These are phyloP conservation scores for Crucihimalaya himalaica DNA, from an alignment of 345 rosid genomes.

Conservation along the genomic window DNA sequence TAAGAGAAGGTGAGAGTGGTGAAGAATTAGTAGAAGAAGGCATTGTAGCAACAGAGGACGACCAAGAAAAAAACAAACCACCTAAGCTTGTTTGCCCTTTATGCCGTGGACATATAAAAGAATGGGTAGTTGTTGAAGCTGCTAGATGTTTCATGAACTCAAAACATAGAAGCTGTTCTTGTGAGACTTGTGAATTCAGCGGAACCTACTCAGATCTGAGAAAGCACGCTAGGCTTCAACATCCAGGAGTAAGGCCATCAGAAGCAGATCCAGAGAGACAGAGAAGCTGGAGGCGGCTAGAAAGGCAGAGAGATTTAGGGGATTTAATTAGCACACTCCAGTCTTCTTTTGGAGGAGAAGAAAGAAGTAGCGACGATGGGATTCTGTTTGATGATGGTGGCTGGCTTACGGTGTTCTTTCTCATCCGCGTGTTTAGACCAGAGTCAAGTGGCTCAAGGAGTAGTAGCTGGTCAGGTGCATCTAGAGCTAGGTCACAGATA, in stretches of 20 bases:
- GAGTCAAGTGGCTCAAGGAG: constrained; percentile 58
- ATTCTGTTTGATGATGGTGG: constrained; percentile 65
- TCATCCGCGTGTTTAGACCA: constrained; percentile 79
- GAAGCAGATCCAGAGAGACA: constrained; percentile 91
- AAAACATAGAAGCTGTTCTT: constrained; percentile 82
- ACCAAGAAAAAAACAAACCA: constrained; percentile 43
- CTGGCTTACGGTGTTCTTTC: constrained; percentile 85
- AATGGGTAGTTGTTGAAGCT: constrained; percentile 69
- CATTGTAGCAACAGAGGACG: constrained; percentile 42
- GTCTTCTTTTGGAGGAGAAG: constrained; percentile 88
- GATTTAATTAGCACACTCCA: constrained; percentile 91
- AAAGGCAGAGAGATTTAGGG: constrained; percentile 94
- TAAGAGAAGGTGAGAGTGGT: constrained; percentile 8
- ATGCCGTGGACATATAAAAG: constrained; percentile 84
- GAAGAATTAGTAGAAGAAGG: constrained; percentile 7
- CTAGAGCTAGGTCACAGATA: constrained; percentile 70
- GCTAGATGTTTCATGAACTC: constrained; percentile 87
- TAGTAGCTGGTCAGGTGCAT: constrained; percentile 73
- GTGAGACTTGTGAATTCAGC: constrained; percentile 72
- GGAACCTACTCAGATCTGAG: constrained; percentile 85
- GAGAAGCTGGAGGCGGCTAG: constrained; percentile 92
- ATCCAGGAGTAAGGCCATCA: constrained; percentile 84
- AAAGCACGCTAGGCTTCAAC: constrained; percentile 86
- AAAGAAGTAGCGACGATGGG: constrained; percentile 56
- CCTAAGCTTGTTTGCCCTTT: constrained; percentile 77